A percentile compares a stretch with the other conserved stretches of the same genome.
phyloP scores from a whole-genome alignment of 2,329 filamentous ascomycete genomes.

The Nemania diffusa region DNA sequence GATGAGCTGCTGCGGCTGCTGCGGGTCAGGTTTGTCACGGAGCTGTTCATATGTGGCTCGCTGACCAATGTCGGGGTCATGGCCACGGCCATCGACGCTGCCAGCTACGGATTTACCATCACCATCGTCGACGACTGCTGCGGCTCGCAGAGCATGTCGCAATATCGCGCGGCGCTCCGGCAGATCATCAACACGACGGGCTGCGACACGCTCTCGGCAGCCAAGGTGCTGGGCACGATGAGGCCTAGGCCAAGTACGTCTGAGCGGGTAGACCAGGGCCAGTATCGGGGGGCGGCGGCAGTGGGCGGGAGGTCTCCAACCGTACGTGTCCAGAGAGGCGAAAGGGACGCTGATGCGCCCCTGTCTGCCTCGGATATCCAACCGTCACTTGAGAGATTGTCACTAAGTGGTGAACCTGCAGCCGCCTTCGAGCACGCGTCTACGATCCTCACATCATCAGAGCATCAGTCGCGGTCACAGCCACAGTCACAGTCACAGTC shows the following conservation, averaged over 20 bases:
- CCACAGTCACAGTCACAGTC: conserved; percentile 10
- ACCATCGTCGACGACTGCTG: conserved; percentile 90
- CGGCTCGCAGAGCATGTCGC: conserved; percentile 76
- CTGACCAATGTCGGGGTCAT: conserved; percentile 89
- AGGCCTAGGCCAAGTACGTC: conserved; percentile 40
- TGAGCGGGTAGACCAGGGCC: conserved; percentile 33
- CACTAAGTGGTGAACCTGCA: conserved; percentile 48
- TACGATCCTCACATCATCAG: conserved; percentile 31
- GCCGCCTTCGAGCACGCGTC: conserved; percentile 42
- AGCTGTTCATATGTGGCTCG: conserved; percentile 88
- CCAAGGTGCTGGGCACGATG: conserved; percentile 63
- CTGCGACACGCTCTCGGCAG: conserved; percentile 70
- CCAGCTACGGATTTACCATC: conserved; percentile 86
- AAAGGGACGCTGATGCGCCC: conserved; percentile 39
- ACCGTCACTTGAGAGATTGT: conserved; percentile 51
- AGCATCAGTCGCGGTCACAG: conserved; percentile 11
- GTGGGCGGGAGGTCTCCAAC: conserved; percentile 42
- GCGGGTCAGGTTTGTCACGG: conserved; percentile 86
- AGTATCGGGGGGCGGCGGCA: conserved; percentile 33
- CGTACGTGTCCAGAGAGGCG: conserved; percentile 45
- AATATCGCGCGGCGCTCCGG: conserved; percentile 76
- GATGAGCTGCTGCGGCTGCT: conserved; percentile 79
- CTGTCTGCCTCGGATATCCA: conserved; percentile 44
- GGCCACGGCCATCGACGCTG: conserved; percentile 91
- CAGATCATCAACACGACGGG: conserved; percentile 80